phyloP scores from a whole-genome alignment of 2,329 filamentous ascomycete genomes.

The Zymoseptoria ardabiliae region DNA sequence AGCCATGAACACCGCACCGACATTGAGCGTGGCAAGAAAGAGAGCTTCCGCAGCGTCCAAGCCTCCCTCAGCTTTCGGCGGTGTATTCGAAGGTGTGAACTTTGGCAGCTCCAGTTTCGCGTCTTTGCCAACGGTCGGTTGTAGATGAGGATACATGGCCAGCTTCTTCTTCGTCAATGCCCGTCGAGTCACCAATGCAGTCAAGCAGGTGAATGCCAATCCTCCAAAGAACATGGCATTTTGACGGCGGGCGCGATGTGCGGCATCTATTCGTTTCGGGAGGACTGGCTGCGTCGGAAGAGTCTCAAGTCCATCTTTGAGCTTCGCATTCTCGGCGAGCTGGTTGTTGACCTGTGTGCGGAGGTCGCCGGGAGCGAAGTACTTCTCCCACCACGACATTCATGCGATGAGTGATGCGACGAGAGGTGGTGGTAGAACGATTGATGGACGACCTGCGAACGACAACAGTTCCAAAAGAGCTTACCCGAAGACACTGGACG shows the following conservation, averaged over 20 bases:
- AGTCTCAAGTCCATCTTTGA: neutral
- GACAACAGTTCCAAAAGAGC: neutral
- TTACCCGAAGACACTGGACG: neutral
- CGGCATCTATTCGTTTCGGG: constrained; percentile 19
- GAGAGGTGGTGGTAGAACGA: neutral
- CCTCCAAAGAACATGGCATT: constrained; percentile 62
- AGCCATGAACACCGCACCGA: constrained; percentile 68
- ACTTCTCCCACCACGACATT: constrained; percentile 29
- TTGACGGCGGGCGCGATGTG: constrained; percentile 24
- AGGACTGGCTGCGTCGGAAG: neutral
- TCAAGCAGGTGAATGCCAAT: constrained; percentile 65
- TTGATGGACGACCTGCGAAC: neutral
- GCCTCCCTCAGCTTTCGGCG: constrained; percentile 42
- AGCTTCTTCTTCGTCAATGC: constrained; percentile 61
- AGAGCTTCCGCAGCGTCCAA: constrained; percentile 76
- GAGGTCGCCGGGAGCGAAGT: constrained; percentile 28
- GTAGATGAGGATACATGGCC: constrained; percentile 48
- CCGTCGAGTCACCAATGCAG: constrained; percentile 56
- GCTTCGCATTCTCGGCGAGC: neutral
- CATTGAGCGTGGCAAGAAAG: constrained; percentile 79
- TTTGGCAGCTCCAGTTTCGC: constrained; percentile 9
- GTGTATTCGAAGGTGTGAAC: constrained; percentile 13
- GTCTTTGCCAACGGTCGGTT: constrained; percentile 4
- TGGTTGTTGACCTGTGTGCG: constrained; percentile 13
- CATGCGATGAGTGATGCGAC: constrained; percentile 8